Conservation (phyloP, 2,329 filamentous ascomycete species). For the Fragosphaeria purpurea region DNA sequence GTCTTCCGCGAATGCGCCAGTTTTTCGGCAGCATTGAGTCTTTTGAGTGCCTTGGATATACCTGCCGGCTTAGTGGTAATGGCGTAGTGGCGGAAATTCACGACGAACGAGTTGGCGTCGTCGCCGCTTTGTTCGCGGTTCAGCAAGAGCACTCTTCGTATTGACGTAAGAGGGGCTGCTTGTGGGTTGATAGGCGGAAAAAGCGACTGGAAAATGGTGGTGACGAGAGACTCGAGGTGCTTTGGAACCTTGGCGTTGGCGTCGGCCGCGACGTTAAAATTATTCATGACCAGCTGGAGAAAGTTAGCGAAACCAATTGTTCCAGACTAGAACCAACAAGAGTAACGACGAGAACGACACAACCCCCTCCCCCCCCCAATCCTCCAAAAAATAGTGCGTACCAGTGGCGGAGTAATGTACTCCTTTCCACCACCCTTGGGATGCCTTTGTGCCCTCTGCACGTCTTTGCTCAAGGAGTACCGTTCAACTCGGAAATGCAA, state of each 20-base stretch:
- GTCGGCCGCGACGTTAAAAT: slow-evolving; percentile 61
- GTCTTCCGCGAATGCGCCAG: slow-evolving; percentile 52
- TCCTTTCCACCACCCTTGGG: slow-evolving; percentile 77
- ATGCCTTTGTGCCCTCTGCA: slow-evolving; percentile 72
- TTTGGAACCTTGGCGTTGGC: slow-evolving; percentile 67
- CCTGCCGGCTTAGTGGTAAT: slow-evolving; percentile 83
- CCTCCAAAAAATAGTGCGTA: slow-evolving; percentile 25
- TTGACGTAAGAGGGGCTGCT: slow-evolving; percentile 79
- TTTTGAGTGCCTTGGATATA: slow-evolving; percentile 71
- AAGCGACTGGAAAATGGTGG: slow-evolving; percentile 89
- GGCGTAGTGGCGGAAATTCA: slow-evolving; percentile 88
- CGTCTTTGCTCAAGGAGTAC: slow-evolving; percentile 88
- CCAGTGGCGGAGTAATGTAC: slow-evolving; percentile 73
- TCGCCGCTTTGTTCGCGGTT: slow-evolving; percentile 59
- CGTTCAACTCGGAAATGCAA: slow-evolving; percentile 90
- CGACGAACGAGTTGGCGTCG: slow-evolving; percentile 61
- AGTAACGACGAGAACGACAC: too few relatives aligned
- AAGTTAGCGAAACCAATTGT: slow-evolving; percentile 15
- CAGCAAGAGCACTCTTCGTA: slow-evolving; percentile 79
- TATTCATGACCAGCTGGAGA: slow-evolving; percentile 86
- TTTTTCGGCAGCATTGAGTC: slow-evolving; percentile 78
- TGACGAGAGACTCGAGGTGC: slow-evolving; percentile 85
- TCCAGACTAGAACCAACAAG: too few relatives aligned
- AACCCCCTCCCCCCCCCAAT: too few relatives aligned
- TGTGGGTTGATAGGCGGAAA: slow-evolving; percentile 95